Evolutionary conservation across 2,329 filamentous ascomycete genomes (phyloP).

Genomic region (Colletotrichum navitas): DNA sequence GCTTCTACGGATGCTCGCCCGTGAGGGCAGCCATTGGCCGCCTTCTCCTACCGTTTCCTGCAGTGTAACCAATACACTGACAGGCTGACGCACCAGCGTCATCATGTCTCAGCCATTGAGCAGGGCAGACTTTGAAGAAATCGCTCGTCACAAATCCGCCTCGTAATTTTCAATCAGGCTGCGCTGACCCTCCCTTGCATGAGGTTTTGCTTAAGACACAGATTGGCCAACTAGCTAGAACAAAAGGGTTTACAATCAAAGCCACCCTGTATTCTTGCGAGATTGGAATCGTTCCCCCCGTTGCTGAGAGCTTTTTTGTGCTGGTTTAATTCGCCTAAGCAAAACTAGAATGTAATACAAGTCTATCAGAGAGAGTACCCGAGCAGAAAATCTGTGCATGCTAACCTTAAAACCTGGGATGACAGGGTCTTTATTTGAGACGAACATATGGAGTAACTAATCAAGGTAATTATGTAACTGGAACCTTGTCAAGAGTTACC

Average conservation of each 20-base stretch:
- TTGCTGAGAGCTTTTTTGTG: neutral
- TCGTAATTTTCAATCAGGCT: neutral
- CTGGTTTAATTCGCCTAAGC: neutral
- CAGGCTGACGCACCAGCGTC: neutral
- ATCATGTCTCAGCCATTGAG: neutral
- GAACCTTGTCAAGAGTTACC: neutral
- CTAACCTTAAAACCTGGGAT: neutral
- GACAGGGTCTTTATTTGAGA: neutral
- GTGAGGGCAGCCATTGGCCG: neutral
- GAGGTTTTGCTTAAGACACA: neutral
- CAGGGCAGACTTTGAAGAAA: neutral
- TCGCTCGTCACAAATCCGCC: neutral
- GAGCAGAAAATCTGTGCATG: constrained; percentile 1
- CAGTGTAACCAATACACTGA: neutral
- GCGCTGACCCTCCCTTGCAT: neutral
- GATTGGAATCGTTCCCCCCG: neutral
- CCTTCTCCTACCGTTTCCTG: neutral
- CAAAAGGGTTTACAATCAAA: neutral
- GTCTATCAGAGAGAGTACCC: neutral
- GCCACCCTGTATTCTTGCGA: neutral
- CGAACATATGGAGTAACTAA: neutral
- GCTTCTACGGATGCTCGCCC: neutral
- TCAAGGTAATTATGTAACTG: neutral
- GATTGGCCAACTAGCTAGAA: neutral
- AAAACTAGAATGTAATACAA: too few species aligned